A percentile compares a stretch with the other conserved stretches of the same genome.
Evolutionary conservation across 2,329 filamentous ascomycete species (phyloP).

Genomic region (Botryotinia globosa): DNA sequence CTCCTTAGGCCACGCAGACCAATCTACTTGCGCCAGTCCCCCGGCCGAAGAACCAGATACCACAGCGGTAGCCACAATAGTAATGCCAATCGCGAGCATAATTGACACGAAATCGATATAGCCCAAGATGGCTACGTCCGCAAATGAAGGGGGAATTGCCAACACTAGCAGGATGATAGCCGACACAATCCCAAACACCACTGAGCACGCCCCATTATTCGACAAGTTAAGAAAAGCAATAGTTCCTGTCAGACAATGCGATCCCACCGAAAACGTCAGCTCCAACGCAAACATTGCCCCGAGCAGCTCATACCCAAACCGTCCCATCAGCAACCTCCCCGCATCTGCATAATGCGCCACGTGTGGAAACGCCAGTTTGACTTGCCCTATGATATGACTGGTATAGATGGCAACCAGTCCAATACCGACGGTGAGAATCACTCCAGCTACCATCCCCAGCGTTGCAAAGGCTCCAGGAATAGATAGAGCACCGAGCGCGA

Average conservation of each 20-base stretch:
- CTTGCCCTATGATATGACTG: conserved; percentile 42
- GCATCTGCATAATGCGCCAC: conserved; percentile 49
- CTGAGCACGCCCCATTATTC: conserved; percentile 40
- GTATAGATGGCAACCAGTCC: conserved; percentile 44
- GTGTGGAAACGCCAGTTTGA: conserved; percentile 33
- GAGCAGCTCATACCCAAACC: conserved; percentile 46
- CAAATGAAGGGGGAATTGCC: conserved; percentile 56
- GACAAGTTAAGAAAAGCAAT: conserved; percentile 59
- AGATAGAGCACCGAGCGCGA: conserved; percentile 24
- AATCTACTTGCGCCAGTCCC: conserved; percentile 21
- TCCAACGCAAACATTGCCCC: conserved; percentile 52
- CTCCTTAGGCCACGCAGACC: conserved; percentile 32
- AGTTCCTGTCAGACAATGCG: conserved; percentile 59
- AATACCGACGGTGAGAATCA: conserved; percentile 30
- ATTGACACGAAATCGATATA: conserved; percentile 22
- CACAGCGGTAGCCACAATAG: neutral
- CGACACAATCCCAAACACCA: neutral
- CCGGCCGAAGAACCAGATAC: neutral
- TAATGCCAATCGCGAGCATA: neutral
- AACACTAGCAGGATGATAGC: conserved; percentile 47
- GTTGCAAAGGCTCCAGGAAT: conserved; percentile 33
- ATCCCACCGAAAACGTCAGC: conserved; percentile 60
- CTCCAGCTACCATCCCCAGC: conserved; percentile 33
- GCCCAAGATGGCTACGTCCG: conserved; percentile 54
- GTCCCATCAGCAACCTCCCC: conserved; percentile 52